Percentiles rank a stretch among this genome's conserved stretches.
Evolutionary conservation across 2,329 filamentous ascomycete species (phyloP).

Genomic region (Cordyceps farinosa): DNA sequence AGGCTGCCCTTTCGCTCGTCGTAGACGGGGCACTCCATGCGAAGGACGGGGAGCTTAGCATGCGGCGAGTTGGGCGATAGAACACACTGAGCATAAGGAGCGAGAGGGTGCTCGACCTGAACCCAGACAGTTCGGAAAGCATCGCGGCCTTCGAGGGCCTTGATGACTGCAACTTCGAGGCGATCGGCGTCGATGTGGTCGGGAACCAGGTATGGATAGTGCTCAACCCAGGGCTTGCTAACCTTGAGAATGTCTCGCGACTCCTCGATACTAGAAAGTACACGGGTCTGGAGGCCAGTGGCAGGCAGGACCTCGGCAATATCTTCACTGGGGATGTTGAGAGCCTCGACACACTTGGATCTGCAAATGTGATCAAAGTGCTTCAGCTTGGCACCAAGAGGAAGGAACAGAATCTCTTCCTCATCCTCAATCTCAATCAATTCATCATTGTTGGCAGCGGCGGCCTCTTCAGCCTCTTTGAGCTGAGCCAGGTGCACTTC

Average conservation of each 20-base stretch:
- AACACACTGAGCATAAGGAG: constrained; percentile 19
- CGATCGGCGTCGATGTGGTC: constrained; percentile 18
- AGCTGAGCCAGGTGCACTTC: not conserved
- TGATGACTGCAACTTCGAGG: constrained; percentile 17
- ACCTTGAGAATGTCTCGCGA: constrained; percentile 12
- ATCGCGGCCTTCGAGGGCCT: constrained; percentile 15
- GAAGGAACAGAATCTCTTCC: constrained; percentile 14
- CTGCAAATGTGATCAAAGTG: constrained; percentile 18
- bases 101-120: constrained; percentile 18
- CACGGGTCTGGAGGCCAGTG: constrained; percentile 14
- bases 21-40: constrained; percentile 9
- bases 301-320: constrained; percentile 16
- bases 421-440: constrained; percentile 17
- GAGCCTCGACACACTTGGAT: constrained; percentile 12
- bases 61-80: constrained; percentile 8
- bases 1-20: constrained; percentile 8
- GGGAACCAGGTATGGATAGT: constrained; percentile 19
- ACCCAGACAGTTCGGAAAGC: constrained; percentile 21
- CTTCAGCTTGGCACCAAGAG: constrained; percentile 12
- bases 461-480: constrained; percentile 11
- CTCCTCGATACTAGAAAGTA: constrained; percentile 16
- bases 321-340: constrained; percentile 13
- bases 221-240: constrained; percentile 16
- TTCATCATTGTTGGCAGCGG: constrained; percentile 6
- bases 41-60: constrained; percentile 11